These are phyloP conservation scores for Neonectria neomacrospora DNA, from an alignment of 2,329 filamentous ascomycete species.

Conservation along the genomic window DNA sequence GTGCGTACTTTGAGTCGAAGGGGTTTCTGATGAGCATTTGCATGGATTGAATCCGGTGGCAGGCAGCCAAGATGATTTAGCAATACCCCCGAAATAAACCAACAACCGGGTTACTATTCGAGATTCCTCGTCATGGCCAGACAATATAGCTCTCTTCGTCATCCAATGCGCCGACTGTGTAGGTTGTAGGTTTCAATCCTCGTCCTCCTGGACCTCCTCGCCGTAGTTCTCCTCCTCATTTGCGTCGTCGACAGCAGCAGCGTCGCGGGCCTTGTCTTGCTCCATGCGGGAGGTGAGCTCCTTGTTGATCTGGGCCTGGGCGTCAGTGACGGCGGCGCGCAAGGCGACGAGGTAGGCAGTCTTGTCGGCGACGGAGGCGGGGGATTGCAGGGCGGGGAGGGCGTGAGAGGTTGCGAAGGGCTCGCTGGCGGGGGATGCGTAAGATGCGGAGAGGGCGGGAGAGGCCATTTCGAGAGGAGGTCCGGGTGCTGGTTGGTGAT, in stretches of 20 bases:
- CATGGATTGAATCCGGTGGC: slow-evolving; percentile 35
- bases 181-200: slow-evolving; percentile 46
- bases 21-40: slow-evolving; percentile 35
- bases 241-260: slow-evolving; percentile 59
- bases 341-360: slow-evolving; percentile 69
- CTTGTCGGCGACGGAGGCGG: slow-evolving; percentile 59
- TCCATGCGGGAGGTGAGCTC: slow-evolving; percentile 81
- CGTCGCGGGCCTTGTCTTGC: slow-evolving; percentile 69
- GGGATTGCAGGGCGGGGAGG: slow-evolving; percentile 50
- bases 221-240: slow-evolving; percentile 84
- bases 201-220: slow-evolving; percentile 81
- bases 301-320: slow-evolving; percentile 76
- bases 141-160: background rate
- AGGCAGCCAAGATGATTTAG: slow-evolving; percentile 40
- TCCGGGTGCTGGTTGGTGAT: slow-evolving; percentile 3
- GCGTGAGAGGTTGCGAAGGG: slow-evolving; percentile 57
- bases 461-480: slow-evolving; percentile 17
- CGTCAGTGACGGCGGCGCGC: slow-evolving; percentile 62
- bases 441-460: slow-evolving; percentile 58
- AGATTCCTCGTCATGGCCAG: background rate
- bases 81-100: slow-evolving; percentile 42
- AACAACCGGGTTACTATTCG: slow-evolving; percentile 2
- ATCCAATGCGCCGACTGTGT: background rate
- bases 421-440: slow-evolving; percentile 62
- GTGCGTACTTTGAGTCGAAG: slow-evolving; percentile 21